Evolutionary conservation across 2,329 filamentous ascomycete genomes (phyloP).

Genomic region (Xylaria sp.): DNA sequence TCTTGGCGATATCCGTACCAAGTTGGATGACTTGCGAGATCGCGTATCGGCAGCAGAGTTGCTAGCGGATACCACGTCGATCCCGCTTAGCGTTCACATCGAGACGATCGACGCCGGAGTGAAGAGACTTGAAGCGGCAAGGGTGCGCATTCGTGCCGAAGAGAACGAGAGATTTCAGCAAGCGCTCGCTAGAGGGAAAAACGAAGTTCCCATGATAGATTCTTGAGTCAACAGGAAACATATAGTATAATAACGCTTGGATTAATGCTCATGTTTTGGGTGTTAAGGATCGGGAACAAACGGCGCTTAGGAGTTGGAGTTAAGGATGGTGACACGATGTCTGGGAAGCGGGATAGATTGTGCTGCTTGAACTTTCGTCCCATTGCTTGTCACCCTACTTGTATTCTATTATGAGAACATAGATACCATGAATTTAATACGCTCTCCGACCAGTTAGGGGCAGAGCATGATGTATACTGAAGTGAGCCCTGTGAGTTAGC

Average conservation of each 20-base stretch:
- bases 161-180: constrained; percentile 31
- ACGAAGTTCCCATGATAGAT: constrained; percentile 27
- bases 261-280: neutral
- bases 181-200: constrained; percentile 11
- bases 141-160: constrained; percentile 25
- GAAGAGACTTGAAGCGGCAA: constrained; percentile 74
- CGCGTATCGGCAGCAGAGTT: constrained; percentile 74
- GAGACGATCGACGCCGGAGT: constrained; percentile 78
- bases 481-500: no score
- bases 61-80: constrained; percentile 59
- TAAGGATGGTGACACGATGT: neutral
- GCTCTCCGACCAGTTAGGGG: neutral
- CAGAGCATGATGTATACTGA: neutral
- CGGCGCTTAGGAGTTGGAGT: constrained; percentile 20
- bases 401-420: neutral
- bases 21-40: constrained; percentile 77
- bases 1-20: constrained; percentile 76
- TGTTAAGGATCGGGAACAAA: neutral
- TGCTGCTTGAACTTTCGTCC: neutral
- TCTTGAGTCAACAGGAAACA: neutral
- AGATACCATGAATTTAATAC: neutral
- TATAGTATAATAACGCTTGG: neutral
- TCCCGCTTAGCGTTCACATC: constrained; percentile 79
- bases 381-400: neutral
- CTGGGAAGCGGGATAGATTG: neutral